Evolutionary conservation across 1,284 basidiomycete species (phyloP), one percentile per base, ranked within the genome.

Genomic region (Marasmius tenuissimus): DNA sequence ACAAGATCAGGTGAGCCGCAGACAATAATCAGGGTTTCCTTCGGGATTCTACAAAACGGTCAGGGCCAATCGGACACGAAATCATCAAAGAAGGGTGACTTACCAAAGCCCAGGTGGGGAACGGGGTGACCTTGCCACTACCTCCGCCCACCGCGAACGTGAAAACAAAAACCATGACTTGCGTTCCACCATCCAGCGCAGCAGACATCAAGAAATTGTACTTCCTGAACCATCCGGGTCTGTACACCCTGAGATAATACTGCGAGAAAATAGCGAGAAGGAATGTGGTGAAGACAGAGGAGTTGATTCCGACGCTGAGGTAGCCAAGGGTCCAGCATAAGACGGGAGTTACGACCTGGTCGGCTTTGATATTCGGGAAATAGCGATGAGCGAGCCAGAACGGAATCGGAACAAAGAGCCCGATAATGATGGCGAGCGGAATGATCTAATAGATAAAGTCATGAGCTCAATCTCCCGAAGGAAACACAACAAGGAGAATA

Each of bases 201-300:
- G 85, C 87, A 9, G 85, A 85, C 1, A 89, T 74, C 59, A 91
- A 80, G 68, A 87, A 90, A 72, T 89, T 90, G 74, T 88, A 88
- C 70, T 86, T 84, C 68, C 80, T 79, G 69, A 81, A 84, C 81
- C 81, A 83, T 34, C 79, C 78, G 69, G 86, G 86, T 63, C 86
- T 81, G 61, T 83, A 81, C 51, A 73, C 77, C 57, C 86, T 75
- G n/a, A 87, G 68, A 81, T 82, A 87, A 2, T 83, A 69, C 67
- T 89, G 86, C 3, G 85, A 86, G 16, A 82, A 69, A 42, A 87
- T 60, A 0, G 86, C 87, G 50, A 86, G 78, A 39, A 86, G 71
- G 66, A 88, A 79, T 53, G 73, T 75, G 3, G 82, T 80, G 10
- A 75, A 76, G 39, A 84, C 72, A 3, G 78, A 73, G 3, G 85